These are phyloP conservation scores for Aspergillus jensenii DNA, from an alignment of 2,329 filamentous ascomycete species.

Conservation along the genomic window DNA sequence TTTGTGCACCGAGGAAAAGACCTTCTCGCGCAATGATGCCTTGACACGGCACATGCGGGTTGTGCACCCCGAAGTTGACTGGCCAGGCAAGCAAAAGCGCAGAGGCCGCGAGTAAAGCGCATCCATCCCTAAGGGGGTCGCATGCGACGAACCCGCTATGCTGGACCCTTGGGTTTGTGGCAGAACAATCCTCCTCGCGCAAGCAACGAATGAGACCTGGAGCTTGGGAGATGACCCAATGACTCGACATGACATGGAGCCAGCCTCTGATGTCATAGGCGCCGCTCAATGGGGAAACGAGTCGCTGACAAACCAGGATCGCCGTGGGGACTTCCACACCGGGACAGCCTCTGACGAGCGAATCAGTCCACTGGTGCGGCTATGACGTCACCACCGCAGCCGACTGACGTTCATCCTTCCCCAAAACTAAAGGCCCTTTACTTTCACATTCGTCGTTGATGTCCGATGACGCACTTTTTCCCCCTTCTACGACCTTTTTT, in stretches of 20 bases:
- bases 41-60: slow-evolving; percentile 92
- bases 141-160: neutral
- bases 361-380: slow-evolving; percentile 10
- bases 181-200: neutral
- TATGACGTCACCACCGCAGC: slow-evolving; percentile 22
- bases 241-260: slow-evolving; percentile 19
- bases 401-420: slow-evolving; percentile 11
- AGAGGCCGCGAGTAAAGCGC: slow-evolving; percentile 35
- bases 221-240: slow-evolving; percentile 3
- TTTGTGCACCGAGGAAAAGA: slow-evolving; percentile 93
- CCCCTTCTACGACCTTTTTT: slow-evolving; percentile 6
- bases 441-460: neutral
- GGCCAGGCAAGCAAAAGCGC: slow-evolving; percentile 64
- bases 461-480: slow-evolving; percentile 19
- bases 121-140: neutral
- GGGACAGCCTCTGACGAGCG: slow-evolving; percentile 3
- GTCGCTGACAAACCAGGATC: slow-evolving; percentile 20
- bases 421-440: neutral
- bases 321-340: slow-evolving; percentile 16
- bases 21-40: slow-evolving; percentile 92
- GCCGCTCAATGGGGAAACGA: slow-evolving; percentile 16
- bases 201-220: slow-evolving; percentile 10
- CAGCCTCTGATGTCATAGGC: slow-evolving; percentile 25
- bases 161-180: slow-evolving; percentile 2
- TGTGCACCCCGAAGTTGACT: slow-evolving; percentile 84